A percentile compares a stretch with the other conserved stretches of the same genome.
Evolutionary conservation across 2,329 filamentous ascomycete genomes (phyloP).

Genomic region (Venturia asperata): DNA sequence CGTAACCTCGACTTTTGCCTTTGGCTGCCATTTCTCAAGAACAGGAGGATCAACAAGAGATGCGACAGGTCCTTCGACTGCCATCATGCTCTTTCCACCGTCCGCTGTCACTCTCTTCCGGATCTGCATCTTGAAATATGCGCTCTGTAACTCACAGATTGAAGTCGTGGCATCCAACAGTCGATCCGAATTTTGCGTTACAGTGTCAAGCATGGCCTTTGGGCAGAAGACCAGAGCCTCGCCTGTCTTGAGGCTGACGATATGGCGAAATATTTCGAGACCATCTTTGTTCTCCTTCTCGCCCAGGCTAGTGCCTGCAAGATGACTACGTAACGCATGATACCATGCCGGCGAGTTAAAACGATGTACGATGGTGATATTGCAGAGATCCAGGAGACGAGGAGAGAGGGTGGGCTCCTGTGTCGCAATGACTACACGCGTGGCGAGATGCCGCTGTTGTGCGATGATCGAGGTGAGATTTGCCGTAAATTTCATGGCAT

Average conservation of each 20-base stretch:
- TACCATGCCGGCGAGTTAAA: constrained; percentile 64
- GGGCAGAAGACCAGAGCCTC: constrained; percentile 31
- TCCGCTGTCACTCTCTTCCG: constrained; percentile 26
- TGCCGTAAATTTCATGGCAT: constrained; percentile 53
- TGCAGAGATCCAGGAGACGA: constrained; percentile 62
- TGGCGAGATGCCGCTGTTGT: constrained; percentile 61
- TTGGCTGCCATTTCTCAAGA: background rate
- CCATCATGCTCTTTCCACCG: constrained; percentile 27
- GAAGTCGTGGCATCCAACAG: constrained; percentile 4
- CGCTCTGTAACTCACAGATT: background rate
- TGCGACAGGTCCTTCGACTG: constrained; percentile 15
- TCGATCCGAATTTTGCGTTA: constrained; percentile 23
- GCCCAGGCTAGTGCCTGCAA: constrained; percentile 38
- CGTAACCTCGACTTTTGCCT: background rate
- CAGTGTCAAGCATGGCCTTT: constrained; percentile 24
- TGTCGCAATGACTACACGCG: constrained; percentile 63
- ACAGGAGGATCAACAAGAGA: background rate
- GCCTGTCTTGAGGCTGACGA: constrained; percentile 27
- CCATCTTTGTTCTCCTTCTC: constrained; percentile 3
- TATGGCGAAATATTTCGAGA: constrained; percentile 25
- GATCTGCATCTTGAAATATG: constrained; percentile 24
- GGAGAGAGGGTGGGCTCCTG: constrained; percentile 70
- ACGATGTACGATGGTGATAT: constrained; percentile 63
- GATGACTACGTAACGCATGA: constrained; percentile 36
- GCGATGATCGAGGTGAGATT: constrained; percentile 57